Evolutionary conservation across 495 filamentous ascomycete genomes (phyloP), one percentile per base, ranked within the genome.

Genomic region (Lindgomyces ingoldianus): DNA sequence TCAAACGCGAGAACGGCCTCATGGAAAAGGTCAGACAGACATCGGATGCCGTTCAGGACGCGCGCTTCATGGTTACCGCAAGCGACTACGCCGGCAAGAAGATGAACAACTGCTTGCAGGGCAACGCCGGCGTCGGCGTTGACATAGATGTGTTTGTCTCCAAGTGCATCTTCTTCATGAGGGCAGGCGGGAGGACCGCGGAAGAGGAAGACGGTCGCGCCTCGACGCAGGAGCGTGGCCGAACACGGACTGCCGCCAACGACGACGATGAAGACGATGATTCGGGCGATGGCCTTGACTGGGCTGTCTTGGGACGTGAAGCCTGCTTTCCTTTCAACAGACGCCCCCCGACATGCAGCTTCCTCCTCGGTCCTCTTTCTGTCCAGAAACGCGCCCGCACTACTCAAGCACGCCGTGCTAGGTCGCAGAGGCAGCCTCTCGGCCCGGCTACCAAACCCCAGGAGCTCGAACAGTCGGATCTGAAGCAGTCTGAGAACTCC

Each of bases 81-180:
- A 87, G 90, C 19, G 94, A 98, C 63, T 76, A 92, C 1, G 85
- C 88, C 0, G 85, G 87, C 59, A 89, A 90, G 58, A 91, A 89
- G 67, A 85, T 87, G 0, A 76, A 85, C 26, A 84, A 88, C 30
- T 78, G 91, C 10, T 86, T 87, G 2, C 76, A 88, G 1, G 93
- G 92, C 8, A 86, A 87, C 58, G 70, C 80, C 3, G 81, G 81
- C 6, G 83, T 85, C 33, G 89, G 91, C 2, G 78, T 98, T 24
- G 95, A 98, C 69, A 82, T 95, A 0, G 93, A 98, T 65, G 91
- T 96, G 63, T 97, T 98, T 70, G 87, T 98, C 9, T 89, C 89
- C 0, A 96, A 95, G 73, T 93, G 89, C 72, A 90, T 95, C 48
- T 83, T 81, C 1, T 98, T 87, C 72, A 98, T 98, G 95, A 83